A percentile compares a stretch with the other conserved stretches of the same genome.
Conservation (phyloP, 495 filamentous ascomycete genomes). For the Neurospora sp. region DNA sequence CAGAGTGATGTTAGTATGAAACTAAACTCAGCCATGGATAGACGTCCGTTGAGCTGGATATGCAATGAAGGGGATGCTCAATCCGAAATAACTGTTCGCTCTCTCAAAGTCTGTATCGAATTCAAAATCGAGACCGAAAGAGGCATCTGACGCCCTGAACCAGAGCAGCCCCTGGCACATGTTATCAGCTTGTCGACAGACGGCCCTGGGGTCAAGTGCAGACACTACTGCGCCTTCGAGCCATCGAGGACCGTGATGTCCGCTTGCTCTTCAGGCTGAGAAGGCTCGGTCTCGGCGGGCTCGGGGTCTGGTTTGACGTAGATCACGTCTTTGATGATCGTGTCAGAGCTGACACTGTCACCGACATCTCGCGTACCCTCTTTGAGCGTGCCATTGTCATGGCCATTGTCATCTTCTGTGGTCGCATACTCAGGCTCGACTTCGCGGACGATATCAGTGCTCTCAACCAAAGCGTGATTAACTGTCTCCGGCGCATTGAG, state of each 20-base stretch:
- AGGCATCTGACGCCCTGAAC: background rate
- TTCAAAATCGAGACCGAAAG: background rate
- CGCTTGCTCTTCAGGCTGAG: background rate
- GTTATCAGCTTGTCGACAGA: background rate
- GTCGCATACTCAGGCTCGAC: background rate
- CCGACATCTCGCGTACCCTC: too few relatives aligned
- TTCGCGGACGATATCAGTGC: background rate
- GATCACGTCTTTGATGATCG: background rate
- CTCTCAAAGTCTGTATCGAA: background rate
- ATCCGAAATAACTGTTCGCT: background rate
- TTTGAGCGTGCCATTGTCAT: background rate
- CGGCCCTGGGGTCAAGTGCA: background rate
- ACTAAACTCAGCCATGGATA: background rate
- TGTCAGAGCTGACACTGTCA: background rate
- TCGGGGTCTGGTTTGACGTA: background rate
- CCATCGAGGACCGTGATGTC: background rate
- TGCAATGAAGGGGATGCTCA: background rate
- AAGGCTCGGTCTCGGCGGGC: background rate
- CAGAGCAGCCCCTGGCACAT: background rate
- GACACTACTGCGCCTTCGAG: background rate
- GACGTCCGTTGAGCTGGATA: background rate
- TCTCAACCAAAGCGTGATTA: background rate
- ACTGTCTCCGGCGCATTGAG: background rate
- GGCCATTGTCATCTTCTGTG: background rate
- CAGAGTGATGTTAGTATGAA: background rate